Evolutionary conservation across 2,329 filamentous ascomycete genomes (phyloP), one percentile per base, ranked within the genome.

Genomic region (Didymella lethalis): DNA sequence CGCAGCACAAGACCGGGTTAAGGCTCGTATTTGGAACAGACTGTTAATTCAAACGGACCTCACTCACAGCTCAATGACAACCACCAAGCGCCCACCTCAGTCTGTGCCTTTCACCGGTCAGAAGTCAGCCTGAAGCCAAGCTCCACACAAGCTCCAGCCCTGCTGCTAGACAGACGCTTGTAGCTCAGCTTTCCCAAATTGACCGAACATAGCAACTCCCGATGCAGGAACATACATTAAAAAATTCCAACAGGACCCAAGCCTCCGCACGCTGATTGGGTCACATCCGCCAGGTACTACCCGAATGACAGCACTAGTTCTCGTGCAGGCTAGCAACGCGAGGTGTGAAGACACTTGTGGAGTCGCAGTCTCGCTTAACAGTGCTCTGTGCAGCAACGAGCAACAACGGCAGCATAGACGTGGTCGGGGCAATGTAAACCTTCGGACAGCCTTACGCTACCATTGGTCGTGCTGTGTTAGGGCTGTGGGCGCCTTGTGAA

Each of bases 241-340:
- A 38, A 45, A 56, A 40, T 32, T 56, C 38, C 16, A 23, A 28
- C 45, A 20, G 28, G 10, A 28, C 20, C 40, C 18, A 25, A 47
- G 55, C 52, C 49, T 45, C 60, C 40, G 3, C 4, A 11, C 20
- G 28, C 2, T 50, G n/a, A 59, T 62, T 59, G 53, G 60, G 5
- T 29, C 26, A 8, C 7, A 26, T 4, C 29, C 18, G 16, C 46
- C 48, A 48, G 51, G 45, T 43, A 51, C 48, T 44, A 45, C 18
- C 47, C 16, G 34, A 23, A 14, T 14, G 20, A 29, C 25, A 34
- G 38, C 26, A 44, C 49, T 49, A 44, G 32, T 26, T 36, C 48
- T 41, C 12, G 28, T 32, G 34, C n/a, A 31, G 51, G 48, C 46
- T 53, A 47, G 43, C 26, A 62, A 62, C 36, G 56, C 56, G 53